phyloP scores from a whole-genome alignment of 805 yeast species.

The Metschnikowia lochheadii region DNA sequence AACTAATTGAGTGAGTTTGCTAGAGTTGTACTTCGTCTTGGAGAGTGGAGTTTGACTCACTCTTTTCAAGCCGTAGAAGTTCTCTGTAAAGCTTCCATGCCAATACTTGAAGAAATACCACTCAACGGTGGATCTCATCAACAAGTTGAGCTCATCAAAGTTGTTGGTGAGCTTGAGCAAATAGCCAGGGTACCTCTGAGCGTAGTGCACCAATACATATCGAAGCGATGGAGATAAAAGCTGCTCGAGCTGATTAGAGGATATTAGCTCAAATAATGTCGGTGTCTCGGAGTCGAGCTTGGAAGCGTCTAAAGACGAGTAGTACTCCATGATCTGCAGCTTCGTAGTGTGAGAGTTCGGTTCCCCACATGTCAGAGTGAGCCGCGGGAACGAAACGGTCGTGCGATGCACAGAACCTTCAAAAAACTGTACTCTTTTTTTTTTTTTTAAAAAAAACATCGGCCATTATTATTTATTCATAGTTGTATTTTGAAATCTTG shows the following conservation, averaged over 20 bases:
- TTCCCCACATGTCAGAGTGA: constrained; percentile 8
- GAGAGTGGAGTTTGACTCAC: constrained; percentile 38
- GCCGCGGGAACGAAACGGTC: constrained; percentile 2
- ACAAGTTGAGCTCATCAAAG: constrained; percentile 72
- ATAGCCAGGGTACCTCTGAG: constrained; percentile 70
- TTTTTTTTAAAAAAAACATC: background rate
- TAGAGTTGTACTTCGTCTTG: constrained; percentile 23
- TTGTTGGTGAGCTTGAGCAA: constrained; percentile 57
- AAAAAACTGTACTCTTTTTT: background rate
- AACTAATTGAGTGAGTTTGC: constrained; percentile 33
- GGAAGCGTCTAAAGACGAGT: constrained; percentile 73
- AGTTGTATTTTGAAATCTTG: no score
- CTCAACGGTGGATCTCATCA: constrained; percentile 63
- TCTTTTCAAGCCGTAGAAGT: constrained; percentile 85
- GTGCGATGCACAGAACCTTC: background rate
- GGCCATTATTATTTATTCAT: background rate
- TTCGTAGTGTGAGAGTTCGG: background rate
- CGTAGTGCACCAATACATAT: constrained; percentile 74
- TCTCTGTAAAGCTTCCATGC: constrained; percentile 87
- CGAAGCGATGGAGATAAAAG: constrained; percentile 79
- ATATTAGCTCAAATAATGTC: constrained; percentile 81
- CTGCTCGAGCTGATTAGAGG: constrained; percentile 73
- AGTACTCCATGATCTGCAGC: constrained; percentile 65
- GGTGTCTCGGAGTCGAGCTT: constrained; percentile 74
- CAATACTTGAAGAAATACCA: constrained; percentile 63